These are phyloP conservation scores for Tricholoma terreum DNA, from an alignment of 768 basidiomycete species.

Conservation along the genomic window DNA sequence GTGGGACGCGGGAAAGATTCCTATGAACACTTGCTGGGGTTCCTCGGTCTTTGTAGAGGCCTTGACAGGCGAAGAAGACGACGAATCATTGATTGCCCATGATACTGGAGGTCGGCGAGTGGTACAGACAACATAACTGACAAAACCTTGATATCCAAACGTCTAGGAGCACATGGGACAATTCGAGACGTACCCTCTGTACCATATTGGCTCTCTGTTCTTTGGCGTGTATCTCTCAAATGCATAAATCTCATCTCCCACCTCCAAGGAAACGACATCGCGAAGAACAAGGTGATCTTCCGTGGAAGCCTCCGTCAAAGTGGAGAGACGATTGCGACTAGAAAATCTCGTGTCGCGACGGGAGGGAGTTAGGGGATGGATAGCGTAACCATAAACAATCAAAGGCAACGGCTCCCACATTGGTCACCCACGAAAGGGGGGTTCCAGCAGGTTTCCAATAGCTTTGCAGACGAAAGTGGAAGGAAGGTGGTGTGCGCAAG, in stretches of 20 bases:
- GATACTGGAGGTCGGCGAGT: slow-evolving; percentile 69
- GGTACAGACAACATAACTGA: slow-evolving; percentile 83
- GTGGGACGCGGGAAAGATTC: slow-evolving; percentile 90
- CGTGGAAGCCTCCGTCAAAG: slow-evolving; percentile 58
- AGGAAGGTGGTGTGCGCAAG: background rate
- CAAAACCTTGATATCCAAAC: slow-evolving; percentile 3
- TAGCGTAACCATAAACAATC: slow-evolving; percentile 89
- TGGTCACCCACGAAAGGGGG: background rate
- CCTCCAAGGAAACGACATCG: slow-evolving; percentile 83
- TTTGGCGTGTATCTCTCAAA: slow-evolving; percentile 86
- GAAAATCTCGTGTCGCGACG: slow-evolving; percentile 69
- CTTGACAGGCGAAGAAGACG: slow-evolving; percentile 42
- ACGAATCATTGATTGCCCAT: slow-evolving; percentile 63
- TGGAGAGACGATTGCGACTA: slow-evolving; percentile 53
- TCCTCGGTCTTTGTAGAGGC: slow-evolving; percentile 64
- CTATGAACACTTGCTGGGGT: slow-evolving; percentile 86
- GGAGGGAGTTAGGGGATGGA: slow-evolving; percentile 76
- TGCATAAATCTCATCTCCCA: slow-evolving; percentile 96
- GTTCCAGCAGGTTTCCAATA: background rate
- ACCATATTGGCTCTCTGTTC: slow-evolving; percentile 77
- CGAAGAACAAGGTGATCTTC: slow-evolving; percentile 64
- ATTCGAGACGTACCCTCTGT: slow-evolving; percentile 71
- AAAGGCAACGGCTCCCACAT: slow-evolving; percentile 57
- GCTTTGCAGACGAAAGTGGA: background rate
- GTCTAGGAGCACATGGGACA: slow-evolving; percentile 2